Evolutionary conservation across 805 yeast species (phyloP).

Genomic region (Candida sonorensis): DNA sequence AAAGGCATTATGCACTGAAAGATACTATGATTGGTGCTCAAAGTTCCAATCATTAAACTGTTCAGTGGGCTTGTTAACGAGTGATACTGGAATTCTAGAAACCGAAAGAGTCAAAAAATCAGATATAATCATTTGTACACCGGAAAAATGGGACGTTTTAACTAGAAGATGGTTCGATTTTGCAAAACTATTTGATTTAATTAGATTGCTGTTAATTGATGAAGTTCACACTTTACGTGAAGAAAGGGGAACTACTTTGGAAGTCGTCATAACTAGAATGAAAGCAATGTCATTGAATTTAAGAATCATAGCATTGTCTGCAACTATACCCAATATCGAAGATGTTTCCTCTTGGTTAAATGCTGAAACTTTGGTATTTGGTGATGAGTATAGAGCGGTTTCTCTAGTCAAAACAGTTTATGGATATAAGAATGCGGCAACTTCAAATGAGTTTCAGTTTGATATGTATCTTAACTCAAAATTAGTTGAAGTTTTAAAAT

Average conservation of each 20-base stretch:
- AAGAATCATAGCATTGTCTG: conserved; percentile 43
- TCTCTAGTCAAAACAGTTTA: conserved; percentile 33
- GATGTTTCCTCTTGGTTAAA: conserved; percentile 42
- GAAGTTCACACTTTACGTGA: conserved; percentile 42
- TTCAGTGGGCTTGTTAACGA: conserved; percentile 44
- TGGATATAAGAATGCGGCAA: conserved; percentile 31
- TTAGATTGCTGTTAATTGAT: conserved; percentile 38
- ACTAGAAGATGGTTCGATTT: conserved; percentile 1
- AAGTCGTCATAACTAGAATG: conserved; percentile 43
- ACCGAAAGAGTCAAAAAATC: conserved; percentile 40
- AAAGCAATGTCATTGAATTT: conserved; percentile 29
- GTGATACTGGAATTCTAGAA: conserved; percentile 43
- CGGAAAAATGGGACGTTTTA: conserved; percentile 32
- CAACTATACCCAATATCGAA: conserved; percentile 45
- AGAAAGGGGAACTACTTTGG: conserved; percentile 41
- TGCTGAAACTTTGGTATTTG: conserved; percentile 36
- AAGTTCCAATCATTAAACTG: conserved; percentile 33
- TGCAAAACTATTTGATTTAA: conserved; percentile 1
- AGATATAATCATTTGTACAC: conserved; percentile 50
- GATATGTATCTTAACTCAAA: conserved; percentile 38
- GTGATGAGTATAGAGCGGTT: conserved; percentile 43
- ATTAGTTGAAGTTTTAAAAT: conserved; percentile 31
- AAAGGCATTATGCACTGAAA: conserved; percentile 49
- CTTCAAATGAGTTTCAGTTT: conserved; percentile 40
- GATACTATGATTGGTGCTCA: conserved; percentile 37